These are phyloP conservation scores for Yamadazyma takamatsuzukensis DNA, from an alignment of 805 yeast genomes.

Conservation along the genomic window DNA sequence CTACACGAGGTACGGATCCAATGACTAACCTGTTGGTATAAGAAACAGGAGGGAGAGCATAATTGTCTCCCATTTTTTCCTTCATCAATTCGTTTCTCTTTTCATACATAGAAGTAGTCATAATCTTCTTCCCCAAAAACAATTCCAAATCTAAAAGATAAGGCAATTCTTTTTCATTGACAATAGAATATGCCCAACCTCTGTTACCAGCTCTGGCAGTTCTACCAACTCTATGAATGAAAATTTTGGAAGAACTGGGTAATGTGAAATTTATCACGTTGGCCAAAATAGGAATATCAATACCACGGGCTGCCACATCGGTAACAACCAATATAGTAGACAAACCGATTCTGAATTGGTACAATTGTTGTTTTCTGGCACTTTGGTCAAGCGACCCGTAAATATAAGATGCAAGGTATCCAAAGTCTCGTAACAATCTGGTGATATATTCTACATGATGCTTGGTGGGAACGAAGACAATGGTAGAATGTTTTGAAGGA, in stretches of 20 bases:
- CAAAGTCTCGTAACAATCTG: slow-evolving; percentile 64
- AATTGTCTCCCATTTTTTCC: slow-evolving; percentile 39
- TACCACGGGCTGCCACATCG: slow-evolving; percentile 98
- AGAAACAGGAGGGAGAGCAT: slow-evolving; percentile 55
- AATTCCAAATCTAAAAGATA: slow-evolving; percentile 86
- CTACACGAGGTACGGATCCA: slow-evolving; percentile 76
- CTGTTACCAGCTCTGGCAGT: slow-evolving; percentile 98
- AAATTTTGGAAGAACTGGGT: slow-evolving; percentile 90
- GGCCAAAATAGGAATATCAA: slow-evolving; percentile 94
- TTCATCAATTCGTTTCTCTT: slow-evolving; percentile 53
- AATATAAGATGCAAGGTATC: slow-evolving; percentile 83
- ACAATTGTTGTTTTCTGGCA: slow-evolving; percentile 86
- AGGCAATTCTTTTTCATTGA: slow-evolving; percentile 82
- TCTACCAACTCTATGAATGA: slow-evolving; percentile 97
- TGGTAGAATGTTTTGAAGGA: slow-evolving; percentile 84
- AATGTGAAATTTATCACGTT: slow-evolving; percentile 89
- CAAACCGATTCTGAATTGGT: slow-evolving; percentile 79
- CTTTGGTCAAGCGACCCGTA: slow-evolving; percentile 94
- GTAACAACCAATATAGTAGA: slow-evolving; percentile 91
- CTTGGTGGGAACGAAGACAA: slow-evolving; percentile 92
- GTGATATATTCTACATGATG: slow-evolving; percentile 95
- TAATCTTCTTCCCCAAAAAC: slow-evolving; percentile 79
- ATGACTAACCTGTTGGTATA: slow-evolving; percentile 76
- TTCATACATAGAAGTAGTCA: slow-evolving; percentile 67
- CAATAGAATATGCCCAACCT: slow-evolving; percentile 96